These are phyloP conservation scores for Zalerion maritima DNA, from an alignment of 495 filamentous ascomycete genomes.

Conservation along the genomic window DNA sequence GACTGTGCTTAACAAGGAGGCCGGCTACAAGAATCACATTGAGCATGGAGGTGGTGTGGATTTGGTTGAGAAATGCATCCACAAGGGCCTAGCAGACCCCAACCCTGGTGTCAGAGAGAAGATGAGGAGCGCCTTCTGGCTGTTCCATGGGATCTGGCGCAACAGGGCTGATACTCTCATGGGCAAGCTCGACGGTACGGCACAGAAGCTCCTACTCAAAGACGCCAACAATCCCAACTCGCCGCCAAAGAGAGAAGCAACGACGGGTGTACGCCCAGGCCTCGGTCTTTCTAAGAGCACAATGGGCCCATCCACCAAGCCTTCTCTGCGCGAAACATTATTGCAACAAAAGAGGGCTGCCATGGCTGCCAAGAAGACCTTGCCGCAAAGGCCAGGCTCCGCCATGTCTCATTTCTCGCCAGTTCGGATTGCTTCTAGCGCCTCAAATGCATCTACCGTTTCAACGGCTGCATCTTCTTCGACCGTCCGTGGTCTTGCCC, in stretches of 20 bases:
- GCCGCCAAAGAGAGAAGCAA: conserved; percentile 34
- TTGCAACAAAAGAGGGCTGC: conserved; percentile 65
- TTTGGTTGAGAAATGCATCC: conserved; percentile 72
- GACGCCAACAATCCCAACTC: conserved; percentile 67
- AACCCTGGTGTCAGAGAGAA: conserved; percentile 77
- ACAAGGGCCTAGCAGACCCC: conserved; percentile 69
- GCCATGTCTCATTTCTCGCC: conserved; percentile 55
- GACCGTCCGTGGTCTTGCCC: conserved; percentile 23
- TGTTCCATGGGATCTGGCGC: conserved; percentile 62
- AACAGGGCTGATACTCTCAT: conserved; percentile 68
- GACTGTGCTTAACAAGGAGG: conserved; percentile 62
- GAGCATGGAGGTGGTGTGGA: conserved; percentile 75
- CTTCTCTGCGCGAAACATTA: conserved; percentile 59
- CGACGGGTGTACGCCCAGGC: conserved; percentile 31
- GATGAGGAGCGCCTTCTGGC: conserved; percentile 76
- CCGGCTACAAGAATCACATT: conserved; percentile 61
- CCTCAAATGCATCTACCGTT: conserved; percentile 26
- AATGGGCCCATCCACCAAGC: conserved; percentile 38
- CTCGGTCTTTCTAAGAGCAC: conserved; percentile 44
- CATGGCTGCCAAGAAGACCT: conserved; percentile 38
- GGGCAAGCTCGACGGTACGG: conserved; percentile 55
- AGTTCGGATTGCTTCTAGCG: conserved; percentile 31
- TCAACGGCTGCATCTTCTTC: conserved; percentile 21
- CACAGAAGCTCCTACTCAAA: conserved; percentile 60
- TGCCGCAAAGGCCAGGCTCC: conserved; percentile 58